Conservation (phyloP, 371 early-diverging fungal genomes). For the Umbelopsis sp. region DNA sequence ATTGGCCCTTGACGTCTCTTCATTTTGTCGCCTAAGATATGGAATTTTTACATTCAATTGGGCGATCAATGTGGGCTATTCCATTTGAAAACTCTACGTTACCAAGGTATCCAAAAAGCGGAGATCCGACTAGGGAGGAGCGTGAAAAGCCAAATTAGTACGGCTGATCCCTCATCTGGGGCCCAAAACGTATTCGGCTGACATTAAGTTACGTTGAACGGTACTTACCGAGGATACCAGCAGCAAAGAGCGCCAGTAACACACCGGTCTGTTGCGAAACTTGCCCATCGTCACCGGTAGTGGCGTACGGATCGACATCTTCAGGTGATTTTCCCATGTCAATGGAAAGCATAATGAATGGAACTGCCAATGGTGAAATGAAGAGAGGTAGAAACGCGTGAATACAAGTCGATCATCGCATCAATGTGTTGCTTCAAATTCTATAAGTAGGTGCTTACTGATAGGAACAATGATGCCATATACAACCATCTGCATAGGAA, state of each 20-base stretch:
- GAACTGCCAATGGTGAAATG: conserved; percentile 39
- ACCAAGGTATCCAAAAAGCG: conserved; percentile 71
- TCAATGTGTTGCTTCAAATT: too few relatives aligned
- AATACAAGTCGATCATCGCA: not conserved
- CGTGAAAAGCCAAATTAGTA: not conserved
- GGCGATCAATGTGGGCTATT: too few relatives aligned
- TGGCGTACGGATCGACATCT: conserved; percentile 26
- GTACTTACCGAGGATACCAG: conserved; percentile 62
- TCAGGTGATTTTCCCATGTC: conserved; percentile 29
- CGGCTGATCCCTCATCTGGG: not conserved
- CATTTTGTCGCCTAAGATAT: conserved; percentile 37
- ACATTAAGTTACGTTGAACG: too few relatives aligned
- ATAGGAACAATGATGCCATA: conserved; percentile 81
- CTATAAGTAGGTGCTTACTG: conserved; percentile 24
- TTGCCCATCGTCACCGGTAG: conserved; percentile 25
- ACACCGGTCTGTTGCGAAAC: conserved; percentile 70
- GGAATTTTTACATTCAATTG: conserved; percentile 37
- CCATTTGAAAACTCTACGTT: not conserved
- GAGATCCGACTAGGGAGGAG: conserved; percentile 55
- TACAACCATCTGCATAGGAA: conserved; percentile 56
- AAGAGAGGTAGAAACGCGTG: not conserved
- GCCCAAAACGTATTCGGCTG: too few relatives aligned
- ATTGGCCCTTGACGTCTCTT: conserved; percentile 61
- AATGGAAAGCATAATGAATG: conserved; percentile 69
- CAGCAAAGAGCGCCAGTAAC: conserved; percentile 68